These are phyloP conservation scores for Eucalyptus marginata DNA, from an alignment of 345 rosid species.

Conservation along the genomic window DNA sequence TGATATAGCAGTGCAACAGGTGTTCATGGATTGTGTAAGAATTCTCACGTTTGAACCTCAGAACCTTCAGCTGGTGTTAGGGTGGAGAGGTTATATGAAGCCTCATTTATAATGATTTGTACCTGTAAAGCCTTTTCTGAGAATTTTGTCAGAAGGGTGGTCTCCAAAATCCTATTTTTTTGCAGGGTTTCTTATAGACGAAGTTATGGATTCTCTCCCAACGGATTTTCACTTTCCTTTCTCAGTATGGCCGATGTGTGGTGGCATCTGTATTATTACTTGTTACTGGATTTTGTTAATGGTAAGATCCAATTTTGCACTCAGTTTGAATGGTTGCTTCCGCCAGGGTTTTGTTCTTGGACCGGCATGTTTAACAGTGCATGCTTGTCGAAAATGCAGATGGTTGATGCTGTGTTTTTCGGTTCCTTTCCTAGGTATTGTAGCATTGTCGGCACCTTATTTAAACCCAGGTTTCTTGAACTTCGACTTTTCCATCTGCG, in stretches of 20 bases:
- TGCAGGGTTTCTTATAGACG: background rate
- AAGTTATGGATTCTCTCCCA: background rate
- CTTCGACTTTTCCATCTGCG: background rate
- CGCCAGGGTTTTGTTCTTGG: background rate
- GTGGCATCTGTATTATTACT: background rate
- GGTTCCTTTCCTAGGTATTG: background rate
- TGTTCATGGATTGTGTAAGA: background rate
- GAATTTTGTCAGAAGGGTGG: background rate
- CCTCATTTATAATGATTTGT: background rate
- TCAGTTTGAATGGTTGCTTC: background rate
- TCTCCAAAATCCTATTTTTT: background rate
- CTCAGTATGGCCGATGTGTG: background rate
- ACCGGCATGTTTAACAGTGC: background rate
- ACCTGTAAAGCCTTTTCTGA: background rate
- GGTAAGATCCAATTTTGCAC: background rate
- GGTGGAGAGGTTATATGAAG: background rate
- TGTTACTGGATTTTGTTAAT: background rate
- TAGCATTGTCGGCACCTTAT: background rate
- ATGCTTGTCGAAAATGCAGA: background rate
- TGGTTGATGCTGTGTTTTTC: background rate
- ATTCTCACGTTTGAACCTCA: background rate
- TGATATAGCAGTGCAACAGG: background rate
- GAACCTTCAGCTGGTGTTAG: background rate
- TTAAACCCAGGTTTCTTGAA: background rate
- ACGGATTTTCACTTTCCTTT: background rate